These are phyloP conservation scores for Phaeoacremonium minimum DNA, from an alignment of 2,329 filamentous ascomycete genomes.

Conservation along the genomic window DNA sequence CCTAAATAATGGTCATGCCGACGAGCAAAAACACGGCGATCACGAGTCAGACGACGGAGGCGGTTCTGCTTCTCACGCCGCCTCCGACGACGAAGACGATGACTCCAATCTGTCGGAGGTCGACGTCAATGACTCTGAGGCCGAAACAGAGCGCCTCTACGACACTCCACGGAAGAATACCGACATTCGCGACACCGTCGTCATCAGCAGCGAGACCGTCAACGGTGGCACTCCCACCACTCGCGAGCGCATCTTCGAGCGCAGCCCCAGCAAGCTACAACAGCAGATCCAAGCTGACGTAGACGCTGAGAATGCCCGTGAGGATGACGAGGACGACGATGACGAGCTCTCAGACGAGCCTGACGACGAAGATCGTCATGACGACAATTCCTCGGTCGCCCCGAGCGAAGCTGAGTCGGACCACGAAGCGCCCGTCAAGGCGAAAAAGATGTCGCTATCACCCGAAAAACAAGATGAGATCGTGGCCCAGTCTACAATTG, in stretches of 20 bases:
- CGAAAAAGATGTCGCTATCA: conserved; percentile 12
- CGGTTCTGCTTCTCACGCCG: conserved; percentile 10
- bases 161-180: conserved; percentile 69
- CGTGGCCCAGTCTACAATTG: conserved; percentile 6
- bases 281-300: conserved; percentile 33
- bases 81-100: conserved; percentile 23
- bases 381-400: conserved; percentile 30
- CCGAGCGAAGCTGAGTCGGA: conserved; percentile 32
- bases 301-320: conserved; percentile 26
- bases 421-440: too few relatives aligned
- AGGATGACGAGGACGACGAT: conserved; percentile 25
- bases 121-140: conserved; percentile 67
- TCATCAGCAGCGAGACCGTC: conserved; percentile 39
- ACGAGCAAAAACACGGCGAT: conserved; percentile 18
- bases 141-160: conserved; percentile 90
- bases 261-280: conserved; percentile 74
- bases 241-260: conserved; percentile 43
- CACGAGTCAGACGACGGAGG: conserved; percentile 6
- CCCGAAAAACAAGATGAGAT: conserved; percentile 13
- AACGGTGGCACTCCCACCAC: conserved; percentile 48
- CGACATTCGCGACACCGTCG: conserved; percentile 24
- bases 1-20: conserved; percentile 15
- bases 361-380: conserved; percentile 17
- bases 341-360: conserved; percentile 29
- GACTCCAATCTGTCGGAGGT: conserved; percentile 49